A percentile compares a stretch with the other conserved stretches of the same genome.
Evolutionary conservation across 192 early-diverging fungal genomes (phyloP).

Genomic region (Paraglomus brasilianum): DNA sequence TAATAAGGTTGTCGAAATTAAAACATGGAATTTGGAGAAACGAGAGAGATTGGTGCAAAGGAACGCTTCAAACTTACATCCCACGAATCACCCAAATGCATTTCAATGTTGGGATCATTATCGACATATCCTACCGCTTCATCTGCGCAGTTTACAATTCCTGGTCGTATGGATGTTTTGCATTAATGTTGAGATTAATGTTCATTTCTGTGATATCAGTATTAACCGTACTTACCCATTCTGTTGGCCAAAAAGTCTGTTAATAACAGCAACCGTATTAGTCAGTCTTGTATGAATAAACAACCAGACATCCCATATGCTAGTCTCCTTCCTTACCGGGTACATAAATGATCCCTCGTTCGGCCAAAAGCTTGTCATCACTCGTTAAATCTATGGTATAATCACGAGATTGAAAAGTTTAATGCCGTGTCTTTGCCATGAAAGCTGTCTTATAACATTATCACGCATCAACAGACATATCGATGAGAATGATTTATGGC

Average conservation of each 20-base stretch:
- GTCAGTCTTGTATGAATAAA: too few species aligned
- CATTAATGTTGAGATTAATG: background rate
- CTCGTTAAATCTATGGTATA: slow-evolving; percentile 30
- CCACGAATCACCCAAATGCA: slow-evolving; percentile 41
- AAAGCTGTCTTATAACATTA: background rate
- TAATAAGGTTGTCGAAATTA: background rate
- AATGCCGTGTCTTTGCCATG: background rate
- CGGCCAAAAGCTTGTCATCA: slow-evolving; percentile 38
- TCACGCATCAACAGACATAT: background rate
- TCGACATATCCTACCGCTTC: slow-evolving; percentile 42
- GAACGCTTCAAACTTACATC: background rate
- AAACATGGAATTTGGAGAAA: background rate
- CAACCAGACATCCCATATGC: too few species aligned
- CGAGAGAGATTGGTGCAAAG: background rate
- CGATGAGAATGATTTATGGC: too few species aligned
- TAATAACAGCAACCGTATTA: too few species aligned
- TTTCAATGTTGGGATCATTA: slow-evolving; percentile 42
- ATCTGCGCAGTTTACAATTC: slow-evolving; percentile 51
- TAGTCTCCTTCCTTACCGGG: slow-evolving; percentile 26
- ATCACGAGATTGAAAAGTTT: background rate
- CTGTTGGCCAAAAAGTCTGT: slow-evolving; percentile 41
- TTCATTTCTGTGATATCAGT: background rate
- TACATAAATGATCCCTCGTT: slow-evolving; percentile 42
- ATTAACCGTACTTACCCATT: slow-evolving; percentile 27
- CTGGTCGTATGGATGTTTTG: slow-evolving; percentile 2